Conservation (phyloP, 331 rosid genomes). For the Malus hybrid region DNA sequence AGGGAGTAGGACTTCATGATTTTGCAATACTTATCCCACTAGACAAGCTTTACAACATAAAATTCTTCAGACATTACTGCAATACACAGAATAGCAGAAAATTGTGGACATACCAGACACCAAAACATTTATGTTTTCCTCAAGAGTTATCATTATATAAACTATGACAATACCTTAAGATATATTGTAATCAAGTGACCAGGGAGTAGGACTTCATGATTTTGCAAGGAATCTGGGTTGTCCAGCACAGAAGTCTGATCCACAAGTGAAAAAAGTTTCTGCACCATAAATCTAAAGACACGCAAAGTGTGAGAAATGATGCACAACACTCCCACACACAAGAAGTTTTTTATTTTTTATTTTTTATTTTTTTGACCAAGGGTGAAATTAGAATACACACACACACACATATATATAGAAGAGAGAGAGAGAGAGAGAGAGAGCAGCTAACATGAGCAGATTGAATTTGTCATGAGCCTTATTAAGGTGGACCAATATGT, state of each 20-base stretch:
- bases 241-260: slow-evolving; percentile 87
- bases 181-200: slow-evolving; percentile 87
- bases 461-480: slow-evolving; percentile 74
- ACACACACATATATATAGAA: too few species aligned
- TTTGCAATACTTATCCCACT: slow-evolving; percentile 40
- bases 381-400: neutral
- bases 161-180: slow-evolving; percentile 57
- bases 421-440: neutral
- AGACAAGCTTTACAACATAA: neutral
- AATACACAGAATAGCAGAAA: neutral
- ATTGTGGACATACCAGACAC: neutral
- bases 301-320: slow-evolving; percentile 4
- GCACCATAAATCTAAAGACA: slow-evolving; percentile 73
- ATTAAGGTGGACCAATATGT: slow-evolving; percentile 82
- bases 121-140: neutral
- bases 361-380: neutral
- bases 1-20: slow-evolving; percentile 88
- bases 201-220: slow-evolving; percentile 88
- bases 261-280: slow-evolving; percentile 91
- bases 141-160: neutral
- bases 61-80: neutral
- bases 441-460: slow-evolving; percentile 77
- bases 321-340: slow-evolving; percentile 3
- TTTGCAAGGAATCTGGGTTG: slow-evolving; percentile 91
- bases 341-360: neutral